Conservation (phyloP, 345 rosid genomes). For the Reutealis trisperma region DNA sequence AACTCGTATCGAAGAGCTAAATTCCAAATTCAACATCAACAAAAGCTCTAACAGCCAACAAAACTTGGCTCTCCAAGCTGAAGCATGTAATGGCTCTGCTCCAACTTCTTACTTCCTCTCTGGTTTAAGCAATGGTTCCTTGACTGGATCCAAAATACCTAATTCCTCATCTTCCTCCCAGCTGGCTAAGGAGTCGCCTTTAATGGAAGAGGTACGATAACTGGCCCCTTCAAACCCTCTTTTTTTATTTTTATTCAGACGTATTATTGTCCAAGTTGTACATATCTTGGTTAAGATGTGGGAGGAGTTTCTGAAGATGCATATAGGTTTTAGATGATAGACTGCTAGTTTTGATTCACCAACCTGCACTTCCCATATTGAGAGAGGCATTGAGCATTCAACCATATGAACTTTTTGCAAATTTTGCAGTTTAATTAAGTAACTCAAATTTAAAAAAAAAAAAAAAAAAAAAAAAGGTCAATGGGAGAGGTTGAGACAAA, state of each 20-base stretch:
- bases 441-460: no score
- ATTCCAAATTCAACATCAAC: slow-evolving; percentile 55
- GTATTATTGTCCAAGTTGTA: background rate
- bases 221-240: background rate
- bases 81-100: slow-evolving; percentile 74
- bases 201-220: slow-evolving; percentile 75
- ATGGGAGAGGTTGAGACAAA: background rate
- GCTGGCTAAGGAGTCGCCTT: slow-evolving; percentile 70
- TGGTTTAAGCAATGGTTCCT: slow-evolving; percentile 75
- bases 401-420: no score
- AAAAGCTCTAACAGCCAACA: slow-evolving; percentile 63
- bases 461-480: no score
- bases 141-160: slow-evolving; percentile 67
- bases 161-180: slow-evolving; percentile 78
- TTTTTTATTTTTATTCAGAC: background rate
- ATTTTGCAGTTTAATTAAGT: no score
- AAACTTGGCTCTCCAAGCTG: slow-evolving; percentile 60
- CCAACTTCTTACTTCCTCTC: slow-evolving; percentile 82
- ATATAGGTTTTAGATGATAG: background rate
- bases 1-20: slow-evolving; percentile 68
- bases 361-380: background rate
- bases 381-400: no score
- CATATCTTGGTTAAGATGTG: background rate
- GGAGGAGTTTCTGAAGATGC: background rate
- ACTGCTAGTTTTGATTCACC: background rate